These are phyloP conservation scores for Podila epigama DNA, from an alignment of 192 early-diverging fungal genomes.

Conservation along the genomic window DNA sequence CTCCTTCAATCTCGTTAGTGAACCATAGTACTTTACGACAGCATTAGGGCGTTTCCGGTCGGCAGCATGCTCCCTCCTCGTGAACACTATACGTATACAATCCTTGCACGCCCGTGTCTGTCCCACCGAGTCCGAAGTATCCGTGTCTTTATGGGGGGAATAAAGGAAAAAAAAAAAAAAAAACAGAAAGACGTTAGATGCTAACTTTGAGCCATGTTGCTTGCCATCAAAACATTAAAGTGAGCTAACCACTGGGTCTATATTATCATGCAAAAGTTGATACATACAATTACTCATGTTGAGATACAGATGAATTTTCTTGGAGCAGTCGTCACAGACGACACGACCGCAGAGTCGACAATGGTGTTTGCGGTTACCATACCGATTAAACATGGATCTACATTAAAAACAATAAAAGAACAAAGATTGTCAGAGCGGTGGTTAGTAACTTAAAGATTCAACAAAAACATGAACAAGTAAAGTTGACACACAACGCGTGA, in stretches of 20 bases:
- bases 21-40: conserved; percentile 37
- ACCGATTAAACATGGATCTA: conserved; percentile 54
- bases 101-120: conserved; percentile 65
- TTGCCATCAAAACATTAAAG: no score
- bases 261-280: neutral
- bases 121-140: conserved; percentile 57
- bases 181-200: no score
- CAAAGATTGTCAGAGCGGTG: neutral
- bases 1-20: conserved; percentile 29
- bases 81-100: conserved; percentile 64
- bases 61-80: conserved; percentile 46
- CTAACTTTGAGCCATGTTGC: no score
- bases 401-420: neutral
- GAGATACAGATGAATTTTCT: conserved; percentile 48
- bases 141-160: no score
- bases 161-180: neutral
- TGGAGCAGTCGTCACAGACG: conserved; percentile 68
- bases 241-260: no score
- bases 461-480: no score
- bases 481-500: no score
- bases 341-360: conserved; percentile 76
- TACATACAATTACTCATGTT: conserved; percentile 54
- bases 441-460: no score
- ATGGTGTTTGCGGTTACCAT: conserved; percentile 73
- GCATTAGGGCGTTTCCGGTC: conserved; percentile 36